These are phyloP conservation scores for Pascua sp. DNA, from an alignment of 1,284 basidiomycete species.

Conservation along the genomic window DNA sequence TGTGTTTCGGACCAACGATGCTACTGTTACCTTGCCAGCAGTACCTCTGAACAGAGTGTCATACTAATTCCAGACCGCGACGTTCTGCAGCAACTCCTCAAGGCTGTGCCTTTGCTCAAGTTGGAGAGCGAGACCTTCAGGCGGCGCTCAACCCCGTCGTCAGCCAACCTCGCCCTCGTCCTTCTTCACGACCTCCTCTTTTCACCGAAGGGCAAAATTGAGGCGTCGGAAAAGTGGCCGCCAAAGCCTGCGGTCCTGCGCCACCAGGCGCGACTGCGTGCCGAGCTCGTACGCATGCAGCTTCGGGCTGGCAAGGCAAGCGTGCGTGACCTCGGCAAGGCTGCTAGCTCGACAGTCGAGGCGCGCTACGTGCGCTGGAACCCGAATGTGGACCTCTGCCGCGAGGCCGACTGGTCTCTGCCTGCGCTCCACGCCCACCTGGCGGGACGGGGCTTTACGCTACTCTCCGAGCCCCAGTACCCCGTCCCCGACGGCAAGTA, in stretches of 20 bases:
- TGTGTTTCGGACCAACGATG: conserved; percentile 44
- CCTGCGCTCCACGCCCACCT: conserved; percentile 31
- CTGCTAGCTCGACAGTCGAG: conserved; percentile 50
- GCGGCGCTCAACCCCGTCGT: conserved; percentile 50
- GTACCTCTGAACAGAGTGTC: conserved; percentile 52
- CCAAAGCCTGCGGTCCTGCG: conserved; percentile 75
- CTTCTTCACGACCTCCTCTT: conserved; percentile 84
- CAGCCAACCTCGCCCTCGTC: conserved; percentile 66
- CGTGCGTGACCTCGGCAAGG: conserved; percentile 61
- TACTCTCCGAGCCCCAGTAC: conserved; percentile 28
- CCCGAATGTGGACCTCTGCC: conserved; percentile 54
- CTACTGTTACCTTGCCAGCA: neutral
- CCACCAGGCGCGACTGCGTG: conserved; percentile 80
- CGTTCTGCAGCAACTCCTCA: conserved; percentile 54
- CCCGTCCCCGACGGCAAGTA: conserved; percentile 53
- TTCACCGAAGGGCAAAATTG: conserved; percentile 63
- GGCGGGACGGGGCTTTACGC: conserved; percentile 23
- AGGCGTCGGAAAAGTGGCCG: conserved; percentile 75
- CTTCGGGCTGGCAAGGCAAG: conserved; percentile 68
- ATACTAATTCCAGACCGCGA: conserved; percentile 52
- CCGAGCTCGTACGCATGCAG: conserved; percentile 80
- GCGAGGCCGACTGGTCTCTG: conserved; percentile 27
- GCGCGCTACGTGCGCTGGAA: conserved; percentile 85
- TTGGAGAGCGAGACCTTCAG: conserved; percentile 68
- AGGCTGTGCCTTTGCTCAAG: conserved; percentile 67